These are phyloP conservation scores for Calocybe gambosa DNA, from an alignment of 1,284 basidiomycete species.

Conservation along the genomic window DNA sequence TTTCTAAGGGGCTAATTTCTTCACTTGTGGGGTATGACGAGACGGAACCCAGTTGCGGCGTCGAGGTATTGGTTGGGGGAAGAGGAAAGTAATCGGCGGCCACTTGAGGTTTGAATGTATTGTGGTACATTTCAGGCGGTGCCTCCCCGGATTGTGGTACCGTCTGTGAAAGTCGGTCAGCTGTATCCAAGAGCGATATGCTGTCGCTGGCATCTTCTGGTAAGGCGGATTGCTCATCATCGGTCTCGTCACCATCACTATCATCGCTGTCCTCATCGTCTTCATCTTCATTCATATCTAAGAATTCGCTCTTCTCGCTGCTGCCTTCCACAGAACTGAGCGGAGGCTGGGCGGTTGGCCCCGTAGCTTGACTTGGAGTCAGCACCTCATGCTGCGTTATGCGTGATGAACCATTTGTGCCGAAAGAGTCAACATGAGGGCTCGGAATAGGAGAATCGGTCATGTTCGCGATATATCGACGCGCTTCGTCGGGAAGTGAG, in stretches of 20 bases:
- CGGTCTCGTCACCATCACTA: slow-evolving; percentile 24
- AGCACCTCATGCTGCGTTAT: slow-evolving; percentile 15
- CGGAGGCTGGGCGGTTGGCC: slow-evolving; percentile 7
- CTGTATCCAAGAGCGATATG: slow-evolving; percentile 10
- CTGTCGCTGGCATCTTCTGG: slow-evolving; percentile 13
- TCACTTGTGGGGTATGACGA: slow-evolving; percentile 14
- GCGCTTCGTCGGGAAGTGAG: slow-evolving; percentile 68
- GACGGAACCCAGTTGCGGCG: neutral
- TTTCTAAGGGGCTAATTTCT: slow-evolving; percentile 14
- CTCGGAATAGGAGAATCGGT: slow-evolving; percentile 55
- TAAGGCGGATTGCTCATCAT: slow-evolving; percentile 15
- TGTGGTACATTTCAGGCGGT: slow-evolving; percentile 8
- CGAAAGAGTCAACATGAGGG: slow-evolving; percentile 37
- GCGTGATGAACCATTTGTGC: slow-evolving; percentile 13
- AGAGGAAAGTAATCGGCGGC: slow-evolving; percentile 36
- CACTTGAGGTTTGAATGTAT: slow-evolving; percentile 26
- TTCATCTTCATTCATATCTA: slow-evolving; percentile 55
- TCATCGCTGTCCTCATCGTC: slow-evolving; percentile 30
- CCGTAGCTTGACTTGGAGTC: slow-evolving; percentile 5
- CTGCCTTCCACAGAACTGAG: slow-evolving; percentile 12
- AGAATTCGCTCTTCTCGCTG: slow-evolving; percentile 41
- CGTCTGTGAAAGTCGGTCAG: slow-evolving; percentile 17
- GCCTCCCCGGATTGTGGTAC: slow-evolving; percentile 7
- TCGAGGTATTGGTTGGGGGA: slow-evolving; percentile 28
- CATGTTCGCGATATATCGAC: slow-evolving; percentile 62